Conservation (phyloP, 2,329 filamentous ascomycete species). For the Nemania sp. region DNA sequence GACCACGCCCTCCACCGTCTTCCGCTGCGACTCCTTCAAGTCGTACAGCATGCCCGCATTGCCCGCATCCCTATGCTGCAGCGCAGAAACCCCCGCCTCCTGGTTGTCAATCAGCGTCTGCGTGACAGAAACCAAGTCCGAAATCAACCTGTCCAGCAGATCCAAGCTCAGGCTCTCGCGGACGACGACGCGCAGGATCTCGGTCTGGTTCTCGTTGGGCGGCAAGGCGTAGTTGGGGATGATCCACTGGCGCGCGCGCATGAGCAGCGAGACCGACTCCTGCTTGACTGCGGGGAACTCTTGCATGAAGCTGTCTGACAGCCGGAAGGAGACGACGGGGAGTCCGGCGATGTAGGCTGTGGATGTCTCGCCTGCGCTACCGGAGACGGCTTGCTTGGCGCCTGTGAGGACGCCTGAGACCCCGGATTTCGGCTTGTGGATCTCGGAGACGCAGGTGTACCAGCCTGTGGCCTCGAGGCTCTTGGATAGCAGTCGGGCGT, state of each 20-base stretch:
- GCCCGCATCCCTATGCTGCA: constrained; percentile 50
- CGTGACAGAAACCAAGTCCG: constrained; percentile 70
- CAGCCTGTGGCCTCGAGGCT: constrained; percentile 73
- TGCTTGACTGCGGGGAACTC: constrained; percentile 74
- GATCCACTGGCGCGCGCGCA: constrained; percentile 76
- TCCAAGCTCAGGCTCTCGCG: constrained; percentile 77
- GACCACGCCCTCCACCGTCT: constrained; percentile 19
- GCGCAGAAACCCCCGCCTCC: constrained; percentile 62
- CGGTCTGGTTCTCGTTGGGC: constrained; percentile 69
- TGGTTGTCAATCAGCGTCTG: constrained; percentile 69
- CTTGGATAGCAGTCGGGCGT: constrained; percentile 73
- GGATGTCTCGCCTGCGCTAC: constrained; percentile 61
- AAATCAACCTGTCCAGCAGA: constrained; percentile 71
- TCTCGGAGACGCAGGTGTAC: constrained; percentile 74
- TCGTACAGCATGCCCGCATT: constrained; percentile 14
- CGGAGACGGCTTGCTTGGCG: constrained; percentile 56
- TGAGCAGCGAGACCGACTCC: constrained; percentile 70
- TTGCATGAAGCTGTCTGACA: constrained; percentile 70
- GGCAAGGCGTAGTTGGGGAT: constrained; percentile 78
- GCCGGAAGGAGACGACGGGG: constrained; percentile 75
- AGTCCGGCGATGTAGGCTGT: constrained; percentile 73
- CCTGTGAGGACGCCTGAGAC: constrained; percentile 48
- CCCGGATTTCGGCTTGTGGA: constrained; percentile 68
- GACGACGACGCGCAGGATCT: constrained; percentile 76
- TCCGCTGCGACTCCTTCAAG: constrained; percentile 16